Evolutionary conservation across 306 rosid species (phyloP), one percentile per base, ranked within the genome.

Genomic region (Ammopiptanthus mongolicus): DNA sequence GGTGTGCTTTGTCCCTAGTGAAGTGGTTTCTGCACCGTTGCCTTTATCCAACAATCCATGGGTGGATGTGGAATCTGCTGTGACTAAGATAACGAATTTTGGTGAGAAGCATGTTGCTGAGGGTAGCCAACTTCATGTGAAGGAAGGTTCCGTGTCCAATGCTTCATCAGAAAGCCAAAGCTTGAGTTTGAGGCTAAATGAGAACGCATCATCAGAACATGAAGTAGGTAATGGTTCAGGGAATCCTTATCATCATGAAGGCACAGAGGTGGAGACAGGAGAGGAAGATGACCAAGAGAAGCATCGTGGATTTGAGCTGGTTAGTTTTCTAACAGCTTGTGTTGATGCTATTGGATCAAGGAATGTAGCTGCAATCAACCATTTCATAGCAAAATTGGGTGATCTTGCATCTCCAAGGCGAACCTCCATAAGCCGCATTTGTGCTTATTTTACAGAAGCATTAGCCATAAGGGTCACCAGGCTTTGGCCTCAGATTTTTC

Each of bases 401-500:
- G 97, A 85, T 17, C 90, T 88, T 25, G 93, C 98, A 9, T 92
- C 99, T 55, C 98, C 97, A 3, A 87, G 57, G 8, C 97, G 89
- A 65, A 78, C 83, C 19, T 25, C 96, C 2, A 84, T 96, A 44
- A 87, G 90, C 74, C 83, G 99, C 9, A 69, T 96, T 2, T 85
- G 85, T 55, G 88, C 99, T 37, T 96, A 90, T 41, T 90, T 87
- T 62, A 83, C 99, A 0, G 99, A 96, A 80, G 99, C 99, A 53
- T 76, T 96, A 13, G 97, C 99, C 12, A 73, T 96, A 0, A 71
- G 98, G 28, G 91, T 89, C 33, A 81, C 96, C 0, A 88, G 98
- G 81, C 84, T 89, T 17, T 96, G 99, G 99, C 99, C 98, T 23
- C 97, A 86, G 14, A 36, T 90, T 6, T 96, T 96, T 39, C 97